Conservation (phyloP, 2,329 filamentous ascomycete genomes). For the Ambrosiella cleistominuta region DNA sequence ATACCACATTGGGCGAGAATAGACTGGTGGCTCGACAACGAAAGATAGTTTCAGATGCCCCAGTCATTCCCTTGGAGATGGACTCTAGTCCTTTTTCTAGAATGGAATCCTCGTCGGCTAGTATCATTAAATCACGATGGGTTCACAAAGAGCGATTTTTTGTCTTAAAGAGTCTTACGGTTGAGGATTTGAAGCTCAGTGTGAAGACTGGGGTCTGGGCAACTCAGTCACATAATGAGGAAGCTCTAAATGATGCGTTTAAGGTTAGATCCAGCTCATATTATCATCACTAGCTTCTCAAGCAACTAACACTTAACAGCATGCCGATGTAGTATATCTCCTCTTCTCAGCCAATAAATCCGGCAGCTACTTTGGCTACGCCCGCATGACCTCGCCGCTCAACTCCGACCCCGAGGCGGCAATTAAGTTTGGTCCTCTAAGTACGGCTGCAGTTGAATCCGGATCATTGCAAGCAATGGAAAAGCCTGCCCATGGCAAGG, state of each 20-base stretch:
- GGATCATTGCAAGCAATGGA: conserved; percentile 56
- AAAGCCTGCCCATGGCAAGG: conserved; percentile 54
- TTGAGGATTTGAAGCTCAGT: conserved; percentile 78
- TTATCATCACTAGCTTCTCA: background rate
- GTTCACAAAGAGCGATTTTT: conserved; percentile 47
- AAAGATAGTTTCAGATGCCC: conserved; percentile 28
- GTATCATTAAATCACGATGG: background rate
- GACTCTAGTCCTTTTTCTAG: background rate
- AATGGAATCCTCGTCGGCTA: background rate
- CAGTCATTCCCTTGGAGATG: background rate
- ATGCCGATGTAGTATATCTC: conserved; percentile 68
- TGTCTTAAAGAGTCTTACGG: conserved; percentile 78
- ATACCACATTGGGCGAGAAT: conserved; percentile 74
- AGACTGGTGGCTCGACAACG: conserved; percentile 66
- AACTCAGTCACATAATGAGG: conserved; percentile 85
- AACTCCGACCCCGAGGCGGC: conserved; percentile 55
- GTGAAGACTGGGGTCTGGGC: conserved; percentile 83
- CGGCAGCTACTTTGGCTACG: conserved; percentile 91
- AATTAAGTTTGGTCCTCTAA: conserved; percentile 50
- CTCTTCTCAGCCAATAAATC: conserved; percentile 96
- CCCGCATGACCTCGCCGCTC: conserved; percentile 73
- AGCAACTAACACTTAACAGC: conserved; percentile 28
- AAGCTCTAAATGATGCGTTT: conserved; percentile 65
- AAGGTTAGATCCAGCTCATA: conserved; percentile 34
- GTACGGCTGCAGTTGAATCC: conserved; percentile 39